Conservation (phyloP, 2,329 filamentous ascomycete species). For the Calonectria honghensis region DNA sequence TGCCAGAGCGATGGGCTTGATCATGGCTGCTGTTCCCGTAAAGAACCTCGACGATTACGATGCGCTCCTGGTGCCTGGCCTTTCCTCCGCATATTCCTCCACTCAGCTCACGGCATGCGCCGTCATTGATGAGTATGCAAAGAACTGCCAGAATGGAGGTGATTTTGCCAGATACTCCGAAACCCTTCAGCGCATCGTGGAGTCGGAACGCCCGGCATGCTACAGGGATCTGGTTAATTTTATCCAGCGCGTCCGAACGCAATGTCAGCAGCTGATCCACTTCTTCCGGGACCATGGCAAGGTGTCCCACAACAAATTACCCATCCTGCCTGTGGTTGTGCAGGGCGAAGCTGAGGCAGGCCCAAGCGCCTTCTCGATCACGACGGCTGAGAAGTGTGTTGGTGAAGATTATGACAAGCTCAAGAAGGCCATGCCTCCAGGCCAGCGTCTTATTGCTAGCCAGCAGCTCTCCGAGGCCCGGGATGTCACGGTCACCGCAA, state of each 20-base stretch:
- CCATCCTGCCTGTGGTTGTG: conserved; percentile 89
- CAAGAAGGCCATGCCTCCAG: conserved; percentile 91
- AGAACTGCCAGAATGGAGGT: conserved; percentile 69
- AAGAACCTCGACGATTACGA: conserved; percentile 78
- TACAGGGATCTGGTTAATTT: conserved; percentile 95
- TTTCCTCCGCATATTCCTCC: conserved; percentile 86
- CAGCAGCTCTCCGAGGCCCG: conserved; percentile 87
- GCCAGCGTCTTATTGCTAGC: conserved; percentile 88
- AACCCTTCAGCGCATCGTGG: conserved; percentile 84
- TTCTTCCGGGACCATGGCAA: conserved; percentile 95
- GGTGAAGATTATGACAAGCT: conserved; percentile 90
- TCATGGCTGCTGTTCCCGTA: conserved; percentile 86
- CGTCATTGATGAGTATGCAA: conserved; percentile 92
- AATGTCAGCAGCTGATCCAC: conserved; percentile 92
- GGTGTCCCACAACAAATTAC: conserved; percentile 83
- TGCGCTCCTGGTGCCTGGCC: conserved; percentile 76
- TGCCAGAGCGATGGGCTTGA: conserved; percentile 88
- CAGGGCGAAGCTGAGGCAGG: conserved; percentile 95
- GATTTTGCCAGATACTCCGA: conserved; percentile 72
- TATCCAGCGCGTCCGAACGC: conserved; percentile 90
- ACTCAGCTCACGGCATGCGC: conserved; percentile 90
- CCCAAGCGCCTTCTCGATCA: conserved; percentile 91
- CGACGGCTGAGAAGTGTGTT: conserved; percentile 91
- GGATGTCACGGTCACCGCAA: conserved; percentile 80
- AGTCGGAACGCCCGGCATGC: conserved; percentile 85